phyloP scores from a whole-genome alignment of 148 eudicot genomes.

The Diospyros lotus region DNA sequence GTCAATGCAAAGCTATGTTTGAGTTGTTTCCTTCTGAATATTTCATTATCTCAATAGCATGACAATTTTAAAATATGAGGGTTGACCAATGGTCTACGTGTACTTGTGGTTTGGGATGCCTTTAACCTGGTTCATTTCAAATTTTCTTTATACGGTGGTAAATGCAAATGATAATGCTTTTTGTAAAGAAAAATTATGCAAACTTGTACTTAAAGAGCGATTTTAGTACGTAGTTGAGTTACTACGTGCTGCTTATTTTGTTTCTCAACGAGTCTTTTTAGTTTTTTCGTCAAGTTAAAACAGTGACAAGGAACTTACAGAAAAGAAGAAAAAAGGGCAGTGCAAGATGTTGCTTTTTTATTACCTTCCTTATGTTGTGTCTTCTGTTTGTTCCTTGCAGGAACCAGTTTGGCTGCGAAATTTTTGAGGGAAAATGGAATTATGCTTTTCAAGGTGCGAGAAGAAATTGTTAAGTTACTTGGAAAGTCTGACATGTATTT shows the following conservation, averaged over 20 bases:
- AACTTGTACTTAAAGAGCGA: background rate
- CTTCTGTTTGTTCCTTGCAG: conserved; percentile 27
- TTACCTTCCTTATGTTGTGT: background rate
- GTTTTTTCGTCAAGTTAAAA: too few species aligned
- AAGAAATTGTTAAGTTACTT: conserved; percentile 68
- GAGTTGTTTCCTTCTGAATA: background rate
- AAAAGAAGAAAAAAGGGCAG: background rate
- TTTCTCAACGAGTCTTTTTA: too few species aligned
- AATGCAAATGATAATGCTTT: background rate
- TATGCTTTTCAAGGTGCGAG: conserved; percentile 67
- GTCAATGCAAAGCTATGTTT: background rate
- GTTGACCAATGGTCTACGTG: background rate
- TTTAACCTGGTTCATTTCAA: too few species aligned
- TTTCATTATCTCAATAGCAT: background rate
- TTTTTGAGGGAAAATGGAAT: conserved; percentile 72
- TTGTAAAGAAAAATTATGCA: background rate
- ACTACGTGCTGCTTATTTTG: background rate
- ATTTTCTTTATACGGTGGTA: background rate
- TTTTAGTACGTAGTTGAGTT: background rate
- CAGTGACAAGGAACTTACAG: too few species aligned
- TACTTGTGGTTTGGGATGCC: too few species aligned
- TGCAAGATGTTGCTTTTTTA: background rate
- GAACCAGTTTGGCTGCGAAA: conserved; percentile 85
- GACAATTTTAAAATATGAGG: background rate
- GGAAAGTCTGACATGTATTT: conserved; percentile 69